These are phyloP conservation scores for Dichotomopilus funicola DNA, from an alignment of 2,329 filamentous ascomycete genomes.

Conservation along the genomic window DNA sequence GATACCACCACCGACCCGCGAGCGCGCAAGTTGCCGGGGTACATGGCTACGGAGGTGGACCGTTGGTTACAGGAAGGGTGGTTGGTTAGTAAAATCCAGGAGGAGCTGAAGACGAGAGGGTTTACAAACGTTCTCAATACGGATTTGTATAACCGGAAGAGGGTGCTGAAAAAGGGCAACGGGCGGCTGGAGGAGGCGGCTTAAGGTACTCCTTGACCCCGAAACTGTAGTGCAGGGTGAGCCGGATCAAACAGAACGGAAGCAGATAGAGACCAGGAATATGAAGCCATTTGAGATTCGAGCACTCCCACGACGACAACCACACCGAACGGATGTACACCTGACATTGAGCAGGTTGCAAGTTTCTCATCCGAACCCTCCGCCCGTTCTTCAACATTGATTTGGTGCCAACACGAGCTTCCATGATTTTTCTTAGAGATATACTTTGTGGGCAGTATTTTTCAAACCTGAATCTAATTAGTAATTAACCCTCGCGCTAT, in stretches of 20 bases:
- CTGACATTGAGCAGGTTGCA: too few relatives aligned
- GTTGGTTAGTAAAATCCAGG: conserved; percentile 32
- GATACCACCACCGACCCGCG: conserved; percentile 32
- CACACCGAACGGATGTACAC: too few relatives aligned
- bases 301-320: too few relatives aligned
- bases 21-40: conserved; percentile 29
- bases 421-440: too few relatives aligned
- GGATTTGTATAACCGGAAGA: conserved; percentile 33
- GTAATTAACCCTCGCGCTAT: too few relatives aligned
- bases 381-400: too few relatives aligned
- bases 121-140: conserved; percentile 33
- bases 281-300: too few relatives aligned
- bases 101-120: conserved; percentile 30
- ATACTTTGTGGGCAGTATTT: too few relatives aligned
- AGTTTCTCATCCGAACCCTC: too few relatives aligned
- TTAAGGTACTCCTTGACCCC: not conserved
- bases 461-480: too few relatives aligned
- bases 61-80: conserved; percentile 28
- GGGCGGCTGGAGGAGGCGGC: not conserved
- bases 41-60: conserved; percentile 30
- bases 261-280: too few relatives aligned
- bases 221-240: not conserved
- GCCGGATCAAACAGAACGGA: not conserved
- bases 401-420: too few relatives aligned
- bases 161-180: conserved; percentile 28